Evolutionary conservation across 306 rosid species (phyloP).

Genomic region (Gillenia trifoliata): DNA sequence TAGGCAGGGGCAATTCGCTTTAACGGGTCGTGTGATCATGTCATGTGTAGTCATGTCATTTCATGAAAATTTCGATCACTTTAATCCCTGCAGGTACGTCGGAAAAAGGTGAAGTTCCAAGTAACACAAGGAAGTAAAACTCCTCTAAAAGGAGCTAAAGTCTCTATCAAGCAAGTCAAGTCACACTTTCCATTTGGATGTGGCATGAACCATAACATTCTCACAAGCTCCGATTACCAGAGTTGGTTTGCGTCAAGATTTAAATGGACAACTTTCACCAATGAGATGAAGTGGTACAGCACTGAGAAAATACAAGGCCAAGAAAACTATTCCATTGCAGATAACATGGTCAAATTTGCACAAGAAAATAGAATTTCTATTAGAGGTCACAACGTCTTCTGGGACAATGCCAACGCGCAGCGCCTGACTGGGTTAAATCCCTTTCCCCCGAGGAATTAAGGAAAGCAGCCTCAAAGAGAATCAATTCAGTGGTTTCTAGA

Average conservation of each 20-base stretch:
- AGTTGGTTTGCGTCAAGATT: constrained; percentile 61
- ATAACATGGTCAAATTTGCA: constrained; percentile 54
- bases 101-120: constrained; percentile 44
- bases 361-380: constrained; percentile 40
- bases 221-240: constrained; percentile 45
- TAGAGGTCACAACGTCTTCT: constrained; percentile 68
- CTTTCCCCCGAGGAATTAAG: constrained; percentile 37
- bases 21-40: neutral
- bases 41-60: neutral
- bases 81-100: constrained; percentile 47
- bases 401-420: constrained; percentile 45
- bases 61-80: neutral
- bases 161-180: constrained; percentile 32
- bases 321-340: constrained; percentile 61
- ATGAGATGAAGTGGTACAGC: constrained; percentile 81
- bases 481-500: constrained; percentile 56
- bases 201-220: constrained; percentile 55
- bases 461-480: constrained; percentile 41
- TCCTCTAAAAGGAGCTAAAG: constrained; percentile 38
- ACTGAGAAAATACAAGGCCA: constrained; percentile 46
- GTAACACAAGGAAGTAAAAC: constrained; percentile 33
- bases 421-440: constrained; percentile 55
- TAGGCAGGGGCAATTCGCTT: neutral
- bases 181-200: constrained; percentile 58
- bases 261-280: constrained; percentile 59